Percentiles rank a stretch among this genome's conserved stretches.
Evolutionary conservation across 2,329 filamentous ascomycete genomes (phyloP).

Genomic region (Xylariales sp.): DNA sequence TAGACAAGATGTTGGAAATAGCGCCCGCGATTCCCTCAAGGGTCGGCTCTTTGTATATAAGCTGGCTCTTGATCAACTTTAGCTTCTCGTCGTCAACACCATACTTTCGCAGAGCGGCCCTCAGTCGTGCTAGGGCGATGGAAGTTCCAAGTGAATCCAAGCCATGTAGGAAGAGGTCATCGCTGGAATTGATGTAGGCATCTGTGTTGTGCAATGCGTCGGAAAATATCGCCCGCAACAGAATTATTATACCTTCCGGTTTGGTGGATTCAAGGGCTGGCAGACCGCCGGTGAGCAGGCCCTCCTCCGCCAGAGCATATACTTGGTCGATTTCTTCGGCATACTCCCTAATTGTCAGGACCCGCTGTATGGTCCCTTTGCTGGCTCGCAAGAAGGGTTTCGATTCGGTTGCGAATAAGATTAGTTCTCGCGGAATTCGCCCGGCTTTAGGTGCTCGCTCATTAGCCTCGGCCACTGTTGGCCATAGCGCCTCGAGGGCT

Average conservation of each 20-base stretch:
- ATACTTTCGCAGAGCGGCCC: constrained; percentile 22
- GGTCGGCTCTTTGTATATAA: constrained; percentile 24
- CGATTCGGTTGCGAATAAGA: constrained; percentile 28
- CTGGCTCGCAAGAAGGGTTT: constrained; percentile 35
- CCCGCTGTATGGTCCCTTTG: constrained; percentile 37
- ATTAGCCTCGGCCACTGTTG: constrained; percentile 30
- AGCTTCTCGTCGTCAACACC: constrained; percentile 11
- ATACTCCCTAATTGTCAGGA: constrained; percentile 18
- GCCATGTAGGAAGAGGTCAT: constrained; percentile 28
- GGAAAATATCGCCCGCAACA: constrained; percentile 6
- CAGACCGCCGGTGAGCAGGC: constrained; percentile 35
- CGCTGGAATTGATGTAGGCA: constrained; percentile 24
- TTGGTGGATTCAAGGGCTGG: constrained; percentile 27
- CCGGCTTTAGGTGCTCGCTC: constrained; percentile 47
- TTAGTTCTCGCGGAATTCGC: constrained; percentile 54
- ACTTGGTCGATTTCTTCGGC: constrained; percentile 37
- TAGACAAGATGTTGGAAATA: constrained; percentile 11
- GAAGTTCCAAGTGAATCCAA: constrained; percentile 26
- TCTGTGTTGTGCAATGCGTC: constrained; percentile 30
- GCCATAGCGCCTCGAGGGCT: constrained; percentile 32
- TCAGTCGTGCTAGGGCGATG: constrained; percentile 21
- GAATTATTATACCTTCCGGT: constrained; percentile 23
- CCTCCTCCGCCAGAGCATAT: constrained; percentile 39
- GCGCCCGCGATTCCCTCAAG: constrained; percentile 16
- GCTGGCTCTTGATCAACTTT: constrained; percentile 10